phyloP scores from a whole-genome alignment of 164 flowering plant species.

The Vitis labrusca region DNA sequence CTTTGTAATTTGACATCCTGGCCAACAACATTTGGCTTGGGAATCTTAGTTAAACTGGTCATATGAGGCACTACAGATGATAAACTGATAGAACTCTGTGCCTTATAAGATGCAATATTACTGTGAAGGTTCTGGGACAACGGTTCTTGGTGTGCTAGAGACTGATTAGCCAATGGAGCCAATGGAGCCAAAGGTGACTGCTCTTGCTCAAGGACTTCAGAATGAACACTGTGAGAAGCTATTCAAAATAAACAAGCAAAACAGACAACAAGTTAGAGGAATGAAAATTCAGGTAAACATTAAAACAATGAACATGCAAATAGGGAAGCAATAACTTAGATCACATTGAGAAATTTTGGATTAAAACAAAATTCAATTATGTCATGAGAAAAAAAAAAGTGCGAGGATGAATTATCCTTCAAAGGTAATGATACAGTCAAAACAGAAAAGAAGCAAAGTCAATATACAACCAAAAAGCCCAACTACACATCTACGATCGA shows the following conservation, averaged over 20 bases:
- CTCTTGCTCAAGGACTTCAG: constrained; percentile 61
- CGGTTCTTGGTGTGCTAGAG: constrained; percentile 60
- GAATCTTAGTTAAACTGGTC: constrained; percentile 45
- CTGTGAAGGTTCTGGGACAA: constrained; percentile 52
- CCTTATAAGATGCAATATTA: constrained; percentile 43
- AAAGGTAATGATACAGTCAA: too few relatives aligned
- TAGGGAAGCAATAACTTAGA: too few relatives aligned
- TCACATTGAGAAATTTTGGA: too few relatives aligned
- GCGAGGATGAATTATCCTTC: too few relatives aligned
- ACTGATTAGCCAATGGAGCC: constrained; percentile 54
- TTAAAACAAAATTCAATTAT: too few relatives aligned
- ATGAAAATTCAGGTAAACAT: too few relatives aligned
- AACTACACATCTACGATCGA: too few relatives aligned
- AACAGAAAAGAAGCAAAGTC: too few relatives aligned
- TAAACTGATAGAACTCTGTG: constrained; percentile 53
- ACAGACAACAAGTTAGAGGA: background rate
- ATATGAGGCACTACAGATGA: constrained; percentile 45
- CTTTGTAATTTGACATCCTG: constrained; percentile 57
- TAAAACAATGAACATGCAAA: too few relatives aligned
- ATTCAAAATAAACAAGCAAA: constrained; percentile 7
- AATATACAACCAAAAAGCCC: background rate
- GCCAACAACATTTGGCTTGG: constrained; percentile 45
- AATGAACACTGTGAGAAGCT: constrained; percentile 48
- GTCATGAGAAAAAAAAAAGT: too few relatives aligned
- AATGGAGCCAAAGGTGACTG: constrained; percentile 45